Percentiles rank a stretch among this genome's conserved stretches.
These are phyloP conservation scores for Elymus sibiricus DNA, from an alignment of 176 grass and related monocot species.

Conservation along the genomic window DNA sequence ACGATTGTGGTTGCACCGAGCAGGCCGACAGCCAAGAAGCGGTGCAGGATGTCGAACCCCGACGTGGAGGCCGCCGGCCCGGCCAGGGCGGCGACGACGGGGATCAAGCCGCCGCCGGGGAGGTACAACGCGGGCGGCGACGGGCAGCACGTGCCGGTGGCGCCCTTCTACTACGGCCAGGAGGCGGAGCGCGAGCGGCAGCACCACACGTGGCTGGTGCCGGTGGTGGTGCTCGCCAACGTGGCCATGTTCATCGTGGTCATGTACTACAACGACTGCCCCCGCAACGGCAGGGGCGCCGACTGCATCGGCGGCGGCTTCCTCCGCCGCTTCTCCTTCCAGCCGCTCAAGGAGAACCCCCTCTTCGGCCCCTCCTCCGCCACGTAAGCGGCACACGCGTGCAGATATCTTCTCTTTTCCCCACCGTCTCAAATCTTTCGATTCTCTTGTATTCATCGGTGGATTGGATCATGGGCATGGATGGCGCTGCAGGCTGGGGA, in stretches of 20 bases:
- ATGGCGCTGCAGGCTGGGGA: constrained; percentile 46
- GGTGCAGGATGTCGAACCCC: constrained; percentile 46
- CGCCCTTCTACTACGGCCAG: constrained; percentile 61
- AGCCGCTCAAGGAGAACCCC: constrained; percentile 88
- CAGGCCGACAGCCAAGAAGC: background rate
- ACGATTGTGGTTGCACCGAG: background rate
- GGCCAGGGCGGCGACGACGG: constrained; percentile 12
- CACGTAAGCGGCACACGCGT: constrained; percentile 53
- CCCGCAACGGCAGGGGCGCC: constrained; percentile 31
- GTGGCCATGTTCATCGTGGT: constrained; percentile 62
- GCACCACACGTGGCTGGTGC: constrained; percentile 70
- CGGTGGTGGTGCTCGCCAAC: constrained; percentile 55
- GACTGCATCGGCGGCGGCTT: constrained; percentile 43
- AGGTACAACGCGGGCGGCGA: constrained; percentile 20
- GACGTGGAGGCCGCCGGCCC: constrained; percentile 46
- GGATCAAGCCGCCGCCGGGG: constrained; percentile 51
- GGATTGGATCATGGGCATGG: background rate
- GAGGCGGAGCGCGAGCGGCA: constrained; percentile 31
- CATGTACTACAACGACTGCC: constrained; percentile 83
- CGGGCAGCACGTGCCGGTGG: constrained; percentile 9
- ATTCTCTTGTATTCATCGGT: background rate
- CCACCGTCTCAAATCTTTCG: background rate
- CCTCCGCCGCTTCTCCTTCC: constrained; percentile 73
- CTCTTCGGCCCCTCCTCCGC: constrained; percentile 60
- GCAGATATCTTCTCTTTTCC: too few relatives aligned